Evolutionary conservation across 2,329 filamentous ascomycete species (phyloP), one percentile per base, ranked within the genome.

Genomic region (Aphanoascus verrucosus): DNA sequence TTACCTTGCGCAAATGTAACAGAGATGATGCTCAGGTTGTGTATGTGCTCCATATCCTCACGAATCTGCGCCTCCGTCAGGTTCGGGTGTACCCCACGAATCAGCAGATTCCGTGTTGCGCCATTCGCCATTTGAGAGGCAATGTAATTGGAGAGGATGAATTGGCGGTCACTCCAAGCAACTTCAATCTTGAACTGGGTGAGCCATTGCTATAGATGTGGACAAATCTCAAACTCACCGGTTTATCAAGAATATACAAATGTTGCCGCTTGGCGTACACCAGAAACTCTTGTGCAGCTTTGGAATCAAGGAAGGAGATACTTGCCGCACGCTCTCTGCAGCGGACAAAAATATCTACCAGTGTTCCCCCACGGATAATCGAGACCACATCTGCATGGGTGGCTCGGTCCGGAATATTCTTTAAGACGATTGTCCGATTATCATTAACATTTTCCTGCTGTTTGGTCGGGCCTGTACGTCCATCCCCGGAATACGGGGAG

Each of bases 1-100:
- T 82, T 79, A 3, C 75, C 74, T 15, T 75, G 72, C 2, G 69
- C 67, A 65, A 86, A 84, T 6, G 70, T 68, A 43, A 93, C 70
- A 42, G 78, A 78, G 61, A 93, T 74, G 9, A 94, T 78, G 19
- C 84, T 73, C 1, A 94, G 75, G 57, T 87, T 86, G 71, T 91
- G 83, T 56, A 94, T 91, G 64, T 94, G 88, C 20, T 89, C 84
- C 37, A 93, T 75, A 61, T 94, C 85, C 3, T 83, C 77, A 9
- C 84, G 81, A 58, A 94, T 81, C 14, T 70, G 69, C 6, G 78
- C 70, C 59, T 83, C 83, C 0, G 82, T 88, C 59, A 86, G 72
- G 51, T 71, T 76, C 51, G 71, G 71, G 60, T 74, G 74, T 59
- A 78, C 79, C 8, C 77, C 76, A 54, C 78, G 78, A 41, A 94